Evolutionary conservation across 257 asterid genomes (phyloP).

Genomic region (Solanum sparsipilum): DNA sequence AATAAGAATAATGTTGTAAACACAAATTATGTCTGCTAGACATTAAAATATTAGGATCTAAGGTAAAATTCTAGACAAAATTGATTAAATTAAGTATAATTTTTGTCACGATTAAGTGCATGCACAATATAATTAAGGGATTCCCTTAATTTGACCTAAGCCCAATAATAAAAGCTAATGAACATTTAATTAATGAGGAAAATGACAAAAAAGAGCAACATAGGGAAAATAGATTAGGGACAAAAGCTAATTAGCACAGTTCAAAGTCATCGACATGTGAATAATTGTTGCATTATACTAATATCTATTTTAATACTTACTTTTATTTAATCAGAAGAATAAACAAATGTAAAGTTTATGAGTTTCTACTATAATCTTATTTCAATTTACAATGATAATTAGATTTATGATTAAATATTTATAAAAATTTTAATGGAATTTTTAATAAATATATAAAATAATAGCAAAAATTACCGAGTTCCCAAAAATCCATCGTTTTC

Average conservation of each 20-base stretch:
- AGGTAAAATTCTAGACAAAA: background rate
- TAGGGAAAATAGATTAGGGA: background rate
- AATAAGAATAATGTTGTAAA: background rate
- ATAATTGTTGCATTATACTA: background rate
- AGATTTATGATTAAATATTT: background rate
- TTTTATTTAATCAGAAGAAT: background rate
- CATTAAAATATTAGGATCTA: background rate
- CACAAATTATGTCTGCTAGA: background rate
- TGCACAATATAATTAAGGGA: background rate
- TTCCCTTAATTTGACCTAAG: background rate
- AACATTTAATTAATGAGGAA: background rate
- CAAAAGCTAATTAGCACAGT: background rate
- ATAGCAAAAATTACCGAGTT: no score
- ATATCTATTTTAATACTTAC: background rate
- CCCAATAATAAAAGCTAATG: background rate
- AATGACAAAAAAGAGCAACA: background rate
- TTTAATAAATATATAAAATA: no score
- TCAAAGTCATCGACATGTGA: background rate
- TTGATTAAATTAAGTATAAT: background rate
- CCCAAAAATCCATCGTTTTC: no score
- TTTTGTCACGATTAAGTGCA: background rate
- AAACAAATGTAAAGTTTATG: background rate
- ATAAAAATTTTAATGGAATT: no score
- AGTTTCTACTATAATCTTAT: background rate
- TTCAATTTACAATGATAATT: background rate